Evolutionary conservation across 805 yeast species (phyloP), one percentile per base, ranked within the genome.

Genomic region (Metschnikowia drakensbergensis): DNA sequence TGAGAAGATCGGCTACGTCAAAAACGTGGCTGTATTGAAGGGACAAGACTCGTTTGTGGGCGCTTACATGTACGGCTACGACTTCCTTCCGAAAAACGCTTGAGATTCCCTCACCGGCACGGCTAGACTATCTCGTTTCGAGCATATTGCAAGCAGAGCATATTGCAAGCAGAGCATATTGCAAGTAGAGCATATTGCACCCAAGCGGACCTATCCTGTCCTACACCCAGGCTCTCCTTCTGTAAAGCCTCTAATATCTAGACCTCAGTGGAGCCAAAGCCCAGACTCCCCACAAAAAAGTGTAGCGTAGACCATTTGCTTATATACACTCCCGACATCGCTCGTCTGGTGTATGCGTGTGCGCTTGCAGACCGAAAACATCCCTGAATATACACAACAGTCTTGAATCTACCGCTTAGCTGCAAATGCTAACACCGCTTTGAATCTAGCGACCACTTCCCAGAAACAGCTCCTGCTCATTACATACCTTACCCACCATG

Each of bases 11-110:
- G 97, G 97, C 0, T 68, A 72, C 11, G 72, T 91, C 10, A 83
- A 83, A 46, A 79, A 80, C n/a, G 96, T 83, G 0, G 97, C 86
- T 0, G 70, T 76, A 3, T 67, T 90, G 51, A 84, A 83, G 57
- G 94, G 91, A 0, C 62, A 73, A 31, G 74, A 74, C 3, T 74
- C 78, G 25, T 77, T 80, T 6, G 85, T 87, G 1, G 94, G 88
- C 53, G 97, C 97, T 5, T 72, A 81, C 32, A 77, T 88, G 57
- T 91, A 70, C 60, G 96, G 96, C 5, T 84, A 84, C 57, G 81
- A 80, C 51, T 65, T 85, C 22, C 27, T 40, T 8, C 26, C 6
- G n/a, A 40, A 40, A 17, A 17, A 6, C 26, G 4, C 35, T 7
- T 41, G 30, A 32, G 10, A 3, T 11, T n/a, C n/a, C n/a, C n/a